These are phyloP conservation scores for Xylaria sp. DNA, from an alignment of 2,329 filamentous ascomycete species.

Conservation along the genomic window DNA sequence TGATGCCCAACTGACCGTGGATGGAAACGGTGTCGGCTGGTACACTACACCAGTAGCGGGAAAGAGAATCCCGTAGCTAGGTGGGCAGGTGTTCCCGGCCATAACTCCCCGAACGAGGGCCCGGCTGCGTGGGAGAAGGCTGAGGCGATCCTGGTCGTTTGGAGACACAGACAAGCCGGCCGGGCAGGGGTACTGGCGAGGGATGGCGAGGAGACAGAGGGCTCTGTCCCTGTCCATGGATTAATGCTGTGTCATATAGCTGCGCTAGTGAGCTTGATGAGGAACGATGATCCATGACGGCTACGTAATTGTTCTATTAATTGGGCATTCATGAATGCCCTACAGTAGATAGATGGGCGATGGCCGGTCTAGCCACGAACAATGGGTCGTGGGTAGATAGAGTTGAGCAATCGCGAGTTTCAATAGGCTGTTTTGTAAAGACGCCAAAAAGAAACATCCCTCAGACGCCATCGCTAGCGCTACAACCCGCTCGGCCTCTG, in stretches of 20 bases:
- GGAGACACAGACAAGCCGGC: slow-evolving; percentile 15
- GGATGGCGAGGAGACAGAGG: neutral
- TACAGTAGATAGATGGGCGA: slow-evolving; percentile 19
- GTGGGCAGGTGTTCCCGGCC: slow-evolving; percentile 6
- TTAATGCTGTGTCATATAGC: slow-evolving; percentile 5
- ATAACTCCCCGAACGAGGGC: slow-evolving; percentile 13
- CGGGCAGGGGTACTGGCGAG: slow-evolving; percentile 20
- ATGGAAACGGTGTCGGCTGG: slow-evolving; percentile 15
- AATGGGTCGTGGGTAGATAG: slow-evolving; percentile 2
- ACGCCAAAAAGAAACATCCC: neutral
- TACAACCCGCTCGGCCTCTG: slow-evolving; percentile 15
- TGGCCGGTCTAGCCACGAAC: slow-evolving; percentile 6
- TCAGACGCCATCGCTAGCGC: slow-evolving; percentile 11
- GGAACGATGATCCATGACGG: slow-evolving; percentile 6
- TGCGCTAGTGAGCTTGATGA: neutral
- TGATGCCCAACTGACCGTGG: slow-evolving; percentile 30
- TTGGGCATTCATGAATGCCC: slow-evolving; percentile 27
- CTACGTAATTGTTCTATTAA: slow-evolving; percentile 14
- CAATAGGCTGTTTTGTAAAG: slow-evolving; percentile 1
- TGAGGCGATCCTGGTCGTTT: slow-evolving; percentile 25
- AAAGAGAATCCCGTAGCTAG: slow-evolving; percentile 7
- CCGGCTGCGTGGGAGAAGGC: slow-evolving; percentile 29
- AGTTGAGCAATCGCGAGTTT: neutral
- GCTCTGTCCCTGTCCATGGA: neutral
- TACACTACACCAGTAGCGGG: slow-evolving; percentile 2